These are phyloP conservation scores for Lumnitzera racemosa DNA, from an alignment of 345 rosid species.

Conservation along the genomic window DNA sequence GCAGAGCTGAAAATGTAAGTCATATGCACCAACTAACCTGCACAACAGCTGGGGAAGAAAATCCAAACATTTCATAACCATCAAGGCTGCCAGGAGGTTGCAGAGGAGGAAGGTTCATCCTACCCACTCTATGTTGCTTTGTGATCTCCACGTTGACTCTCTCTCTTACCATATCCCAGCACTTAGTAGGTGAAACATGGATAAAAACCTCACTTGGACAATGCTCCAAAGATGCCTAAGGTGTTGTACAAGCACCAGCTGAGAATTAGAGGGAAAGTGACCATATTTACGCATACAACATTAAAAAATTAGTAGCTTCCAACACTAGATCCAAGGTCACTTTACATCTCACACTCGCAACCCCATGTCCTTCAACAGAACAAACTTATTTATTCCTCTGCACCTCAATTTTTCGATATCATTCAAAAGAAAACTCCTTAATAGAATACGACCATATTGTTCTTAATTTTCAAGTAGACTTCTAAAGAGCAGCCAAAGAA, in stretches of 20 bases:
- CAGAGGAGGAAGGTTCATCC: constrained; percentile 68
- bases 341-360: too few species aligned
- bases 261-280: not conserved
- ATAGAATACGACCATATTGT: too few species aligned
- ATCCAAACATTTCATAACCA: constrained; percentile 96
- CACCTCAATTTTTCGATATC: too few species aligned
- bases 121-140: constrained; percentile 77
- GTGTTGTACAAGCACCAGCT: not conserved
- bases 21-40: constrained; percentile 44
- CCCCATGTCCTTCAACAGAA: too few species aligned
- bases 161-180: constrained; percentile 99
- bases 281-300: too few species aligned
- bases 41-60: constrained; percentile 82
- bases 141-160: constrained; percentile 87
- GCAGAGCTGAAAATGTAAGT: constrained; percentile 1
- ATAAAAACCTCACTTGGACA: constrained; percentile 73
- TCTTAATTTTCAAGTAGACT: too few species aligned
- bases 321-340: too few species aligned
- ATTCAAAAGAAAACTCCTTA: too few species aligned
- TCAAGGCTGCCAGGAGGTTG: constrained; percentile 98
- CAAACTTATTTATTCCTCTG: too few species aligned
- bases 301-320: too few species aligned
- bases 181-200: constrained; percentile 71
- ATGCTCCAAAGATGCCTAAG: constrained; percentile 81
- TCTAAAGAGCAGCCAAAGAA: too few species aligned